A percentile compares a stretch with the other conserved stretches of the same genome.
Evolutionary conservation across 495 filamentous ascomycete genomes (phyloP).

Genomic region (Podospora conica): DNA sequence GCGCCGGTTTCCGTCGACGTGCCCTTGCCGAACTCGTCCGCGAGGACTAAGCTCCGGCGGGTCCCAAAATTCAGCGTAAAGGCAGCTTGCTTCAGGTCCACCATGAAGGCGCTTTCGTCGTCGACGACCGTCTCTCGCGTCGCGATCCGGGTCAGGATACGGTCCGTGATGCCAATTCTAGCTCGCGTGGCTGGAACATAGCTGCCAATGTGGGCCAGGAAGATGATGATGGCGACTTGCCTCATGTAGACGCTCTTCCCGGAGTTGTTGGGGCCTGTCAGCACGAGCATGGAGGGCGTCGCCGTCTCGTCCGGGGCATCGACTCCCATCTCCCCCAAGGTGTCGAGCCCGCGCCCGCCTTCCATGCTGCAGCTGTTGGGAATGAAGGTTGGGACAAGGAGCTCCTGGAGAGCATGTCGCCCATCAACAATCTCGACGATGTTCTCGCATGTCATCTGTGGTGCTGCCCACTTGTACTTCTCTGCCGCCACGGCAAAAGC

Average conservation of each 20-base stretch:
- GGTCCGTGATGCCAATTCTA: constrained; percentile 82
- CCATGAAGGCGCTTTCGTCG: constrained; percentile 88
- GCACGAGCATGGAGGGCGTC: constrained; percentile 65
- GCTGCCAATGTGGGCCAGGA: constrained; percentile 87
- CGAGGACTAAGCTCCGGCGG: constrained; percentile 67
- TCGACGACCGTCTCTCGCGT: constrained; percentile 81
- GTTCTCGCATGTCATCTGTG: constrained; percentile 65
- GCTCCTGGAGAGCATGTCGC: constrained; percentile 86
- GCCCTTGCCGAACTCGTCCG: constrained; percentile 97
- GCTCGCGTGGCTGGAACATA: constrained; percentile 80
- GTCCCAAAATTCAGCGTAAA: constrained; percentile 74
- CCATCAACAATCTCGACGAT: constrained; percentile 71
- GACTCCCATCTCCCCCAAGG: background rate
- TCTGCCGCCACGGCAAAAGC: constrained; percentile 75
- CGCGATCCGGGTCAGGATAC: constrained; percentile 81
- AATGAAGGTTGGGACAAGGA: constrained; percentile 79
- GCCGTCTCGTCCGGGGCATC: background rate
- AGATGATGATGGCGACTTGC: constrained; percentile 89
- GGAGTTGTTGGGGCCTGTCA: constrained; percentile 94
- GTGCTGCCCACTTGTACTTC: constrained; percentile 64
- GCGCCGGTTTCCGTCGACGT: constrained; percentile 78
- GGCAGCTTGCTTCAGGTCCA: constrained; percentile 84
- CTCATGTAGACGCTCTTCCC: constrained; percentile 97
- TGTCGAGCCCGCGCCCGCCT: constrained; percentile 51
- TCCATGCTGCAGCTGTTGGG: constrained; percentile 68